Percentiles rank a stretch among this genome's conserved stretches.
Evolutionary conservation across 352 stramenopile genomes (phyloP).

Genomic region (Pelagophyceae sp.): DNA sequence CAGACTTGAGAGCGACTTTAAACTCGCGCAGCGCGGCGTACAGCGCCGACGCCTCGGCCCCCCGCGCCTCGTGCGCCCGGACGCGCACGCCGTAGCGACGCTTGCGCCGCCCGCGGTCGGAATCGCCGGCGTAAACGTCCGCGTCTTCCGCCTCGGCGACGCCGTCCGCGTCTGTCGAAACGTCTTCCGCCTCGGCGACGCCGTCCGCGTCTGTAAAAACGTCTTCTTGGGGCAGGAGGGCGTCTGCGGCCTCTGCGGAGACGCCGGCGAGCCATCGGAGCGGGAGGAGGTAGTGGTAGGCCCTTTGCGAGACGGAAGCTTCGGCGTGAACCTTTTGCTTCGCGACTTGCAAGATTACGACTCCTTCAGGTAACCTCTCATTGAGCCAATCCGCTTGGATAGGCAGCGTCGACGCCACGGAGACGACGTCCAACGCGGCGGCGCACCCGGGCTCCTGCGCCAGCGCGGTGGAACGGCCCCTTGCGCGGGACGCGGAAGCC

Average conservation of each 20-base stretch:
- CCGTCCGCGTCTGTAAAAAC: too few relatives aligned
- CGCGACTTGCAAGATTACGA: neutral
- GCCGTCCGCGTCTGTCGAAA: too few relatives aligned
- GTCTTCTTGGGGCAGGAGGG: too few relatives aligned
- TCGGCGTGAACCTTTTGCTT: neutral
- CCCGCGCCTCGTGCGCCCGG: too few relatives aligned
- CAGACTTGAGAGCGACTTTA: neutral
- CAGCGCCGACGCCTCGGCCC: too few relatives aligned
- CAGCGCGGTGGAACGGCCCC: neutral
- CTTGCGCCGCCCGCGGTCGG: too few relatives aligned
- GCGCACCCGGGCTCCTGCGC: neutral
- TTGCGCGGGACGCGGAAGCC: neutral
- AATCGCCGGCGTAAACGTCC: too few relatives aligned
- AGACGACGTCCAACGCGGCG: neutral
- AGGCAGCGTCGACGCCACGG: neutral
- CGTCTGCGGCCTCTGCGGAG: too few relatives aligned
- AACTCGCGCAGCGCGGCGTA: neutral
- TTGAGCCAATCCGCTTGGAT: neutral
- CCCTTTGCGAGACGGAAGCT: neutral
- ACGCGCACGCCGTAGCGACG: too few relatives aligned
- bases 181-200: too few relatives aligned
- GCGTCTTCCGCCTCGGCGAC: too few relatives aligned
- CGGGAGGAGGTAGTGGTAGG: neutral
- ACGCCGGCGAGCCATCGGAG: neutral
- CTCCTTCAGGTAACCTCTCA: neutral